These are phyloP conservation scores for Fusarium bulbicola DNA, from an alignment of 2,329 filamentous ascomycete genomes.

Conservation along the genomic window DNA sequence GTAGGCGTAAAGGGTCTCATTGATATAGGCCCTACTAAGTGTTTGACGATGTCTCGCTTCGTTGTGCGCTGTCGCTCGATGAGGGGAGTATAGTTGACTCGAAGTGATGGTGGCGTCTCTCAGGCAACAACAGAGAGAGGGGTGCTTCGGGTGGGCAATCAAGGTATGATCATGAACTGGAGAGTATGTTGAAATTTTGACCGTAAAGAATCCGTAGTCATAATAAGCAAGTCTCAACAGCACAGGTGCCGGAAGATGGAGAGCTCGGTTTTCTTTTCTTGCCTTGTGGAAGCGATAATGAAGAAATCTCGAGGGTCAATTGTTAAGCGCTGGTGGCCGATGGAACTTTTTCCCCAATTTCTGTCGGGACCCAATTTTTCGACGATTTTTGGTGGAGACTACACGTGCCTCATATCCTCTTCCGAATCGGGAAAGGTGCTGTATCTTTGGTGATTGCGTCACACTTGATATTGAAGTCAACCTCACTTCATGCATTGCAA, in stretches of 20 bases:
- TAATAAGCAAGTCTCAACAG: slow-evolving; percentile 37
- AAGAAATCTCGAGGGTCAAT: slow-evolving; percentile 15
- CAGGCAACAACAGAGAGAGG: slow-evolving; percentile 41
- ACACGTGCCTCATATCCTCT: slow-evolving; percentile 42
- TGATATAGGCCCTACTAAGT: slow-evolving; percentile 19
- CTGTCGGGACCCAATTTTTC: slow-evolving; percentile 39
- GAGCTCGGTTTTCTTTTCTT: not conserved
- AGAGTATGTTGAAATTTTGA: slow-evolving; percentile 34
- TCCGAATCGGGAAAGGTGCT: not conserved
- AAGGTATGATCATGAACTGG: slow-evolving; percentile 40
- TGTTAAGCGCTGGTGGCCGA: slow-evolving; percentile 30
- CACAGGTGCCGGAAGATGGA: slow-evolving; percentile 13
- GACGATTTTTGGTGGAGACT: slow-evolving; percentile 39
- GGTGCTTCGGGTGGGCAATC: slow-evolving; percentile 10
- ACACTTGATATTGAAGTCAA: slow-evolving; percentile 5
- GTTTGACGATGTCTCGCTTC: slow-evolving; percentile 9
- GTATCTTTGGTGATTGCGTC: slow-evolving; percentile 4
- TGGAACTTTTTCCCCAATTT: slow-evolving; percentile 37
- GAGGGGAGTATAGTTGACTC: slow-evolving; percentile 3
- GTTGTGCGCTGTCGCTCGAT: slow-evolving; percentile 15
- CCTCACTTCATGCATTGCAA: not conserved
- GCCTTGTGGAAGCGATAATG: slow-evolving; percentile 4
- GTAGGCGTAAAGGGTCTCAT: slow-evolving; percentile 48
- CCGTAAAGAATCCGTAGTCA: slow-evolving; percentile 35
- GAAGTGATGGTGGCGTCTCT: slow-evolving; percentile 37